Evolutionary conservation across 495 filamentous ascomycete species (phyloP).

Genomic region (Podospora pseudoanserina): DNA sequence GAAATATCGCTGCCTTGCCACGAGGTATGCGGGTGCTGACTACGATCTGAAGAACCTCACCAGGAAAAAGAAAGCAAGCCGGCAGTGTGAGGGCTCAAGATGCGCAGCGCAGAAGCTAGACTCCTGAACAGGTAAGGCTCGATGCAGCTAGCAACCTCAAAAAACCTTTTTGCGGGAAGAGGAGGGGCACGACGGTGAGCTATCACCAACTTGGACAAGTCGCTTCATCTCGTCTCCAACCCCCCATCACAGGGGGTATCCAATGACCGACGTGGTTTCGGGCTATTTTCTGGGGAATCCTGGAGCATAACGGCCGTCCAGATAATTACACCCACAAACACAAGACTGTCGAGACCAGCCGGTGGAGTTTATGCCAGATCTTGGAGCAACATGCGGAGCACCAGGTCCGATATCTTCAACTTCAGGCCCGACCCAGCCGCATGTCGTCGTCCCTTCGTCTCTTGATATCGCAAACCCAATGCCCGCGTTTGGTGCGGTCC

Average conservation of each 20-base stretch:
- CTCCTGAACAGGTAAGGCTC: background rate
- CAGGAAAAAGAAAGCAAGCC: conserved; percentile 1
- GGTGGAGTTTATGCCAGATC: background rate
- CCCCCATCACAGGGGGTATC: background rate
- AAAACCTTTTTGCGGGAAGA: background rate
- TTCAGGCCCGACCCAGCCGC: background rate
- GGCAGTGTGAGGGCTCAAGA: background rate
- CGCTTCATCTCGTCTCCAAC: conserved; percentile 5
- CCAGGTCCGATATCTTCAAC: background rate
- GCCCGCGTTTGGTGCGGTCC: background rate
- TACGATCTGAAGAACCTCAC: background rate
- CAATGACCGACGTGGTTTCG: background rate
- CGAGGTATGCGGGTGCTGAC: conserved; percentile 7
- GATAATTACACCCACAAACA: background rate
- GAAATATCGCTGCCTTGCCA: background rate
- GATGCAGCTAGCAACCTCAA: background rate
- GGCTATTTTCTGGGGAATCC: conserved; percentile 7
- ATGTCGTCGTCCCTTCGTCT: background rate
- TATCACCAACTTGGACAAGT: conserved; percentile 10
- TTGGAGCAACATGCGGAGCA: background rate
- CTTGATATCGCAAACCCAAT: background rate
- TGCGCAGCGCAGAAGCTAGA: background rate
- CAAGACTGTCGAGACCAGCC: background rate
- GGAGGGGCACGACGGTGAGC: background rate
- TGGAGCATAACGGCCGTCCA: background rate